phyloP scores from a whole-genome alignment of 2,329 filamentous ascomycete species.

The Colletotrichum sojae region DNA sequence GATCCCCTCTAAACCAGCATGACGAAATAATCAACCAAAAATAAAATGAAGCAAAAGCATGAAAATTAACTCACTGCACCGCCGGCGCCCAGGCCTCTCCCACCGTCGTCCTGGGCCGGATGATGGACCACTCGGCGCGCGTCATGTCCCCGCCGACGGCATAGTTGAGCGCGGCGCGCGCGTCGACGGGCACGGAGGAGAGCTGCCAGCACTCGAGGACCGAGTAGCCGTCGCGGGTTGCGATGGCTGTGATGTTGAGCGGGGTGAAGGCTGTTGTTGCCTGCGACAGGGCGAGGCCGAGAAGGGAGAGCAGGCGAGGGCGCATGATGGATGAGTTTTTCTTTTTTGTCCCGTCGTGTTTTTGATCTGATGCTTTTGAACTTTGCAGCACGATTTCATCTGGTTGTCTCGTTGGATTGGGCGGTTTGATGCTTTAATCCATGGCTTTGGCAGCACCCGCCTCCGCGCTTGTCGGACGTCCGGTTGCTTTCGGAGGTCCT shows the following conservation, averaged over 20 bases:
- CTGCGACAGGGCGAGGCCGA: neutral
- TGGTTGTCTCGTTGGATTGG: too few species aligned
- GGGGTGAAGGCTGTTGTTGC: conserved; percentile 16
- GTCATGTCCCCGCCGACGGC: conserved; percentile 47
- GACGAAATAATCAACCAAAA: neutral
- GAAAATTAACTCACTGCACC: conserved; percentile 46
- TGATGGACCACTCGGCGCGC: conserved; percentile 49
- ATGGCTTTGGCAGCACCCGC: too few species aligned
- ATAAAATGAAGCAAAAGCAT: neutral
- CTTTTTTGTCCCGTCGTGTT: too few species aligned
- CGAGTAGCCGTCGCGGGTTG: conserved; percentile 53
- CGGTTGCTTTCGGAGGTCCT: conserved; percentile 1
- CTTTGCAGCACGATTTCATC: too few species aligned
- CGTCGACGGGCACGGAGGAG: conserved; percentile 41
- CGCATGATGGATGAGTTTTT: neutral
- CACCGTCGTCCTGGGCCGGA: conserved; percentile 48
- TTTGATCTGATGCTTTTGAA: too few species aligned
- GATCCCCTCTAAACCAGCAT: neutral
- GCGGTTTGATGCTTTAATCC: too few species aligned
- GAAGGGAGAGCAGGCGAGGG: neutral
- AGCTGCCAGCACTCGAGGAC: conserved; percentile 63
- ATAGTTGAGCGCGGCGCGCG: conserved; percentile 50
- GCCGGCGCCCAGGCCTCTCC: conserved; percentile 52
- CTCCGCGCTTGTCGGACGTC: neutral
- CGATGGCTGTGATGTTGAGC: conserved; percentile 60